Percentiles rank a stretch among this genome's conserved stretches.
phyloP scores from a whole-genome alignment of 208 protist species.

The Leishmania martiniquensis region DNA sequence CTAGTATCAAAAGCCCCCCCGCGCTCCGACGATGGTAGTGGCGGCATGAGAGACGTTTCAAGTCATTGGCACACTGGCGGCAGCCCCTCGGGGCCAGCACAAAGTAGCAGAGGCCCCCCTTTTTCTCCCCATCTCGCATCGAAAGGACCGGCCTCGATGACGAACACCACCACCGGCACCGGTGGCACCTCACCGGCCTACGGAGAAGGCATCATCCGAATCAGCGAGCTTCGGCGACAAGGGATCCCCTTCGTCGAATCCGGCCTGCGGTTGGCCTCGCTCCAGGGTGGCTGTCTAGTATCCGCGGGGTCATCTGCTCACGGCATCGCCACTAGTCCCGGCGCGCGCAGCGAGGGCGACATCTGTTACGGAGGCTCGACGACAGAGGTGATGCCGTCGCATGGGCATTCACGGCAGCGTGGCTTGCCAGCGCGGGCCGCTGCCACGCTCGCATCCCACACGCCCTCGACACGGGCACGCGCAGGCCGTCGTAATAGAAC shows the following conservation, averaged over 20 bases:
- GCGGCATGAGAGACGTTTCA: neutral
- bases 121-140: neutral
- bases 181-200: slow-evolving; percentile 22
- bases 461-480: neutral
- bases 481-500: neutral
- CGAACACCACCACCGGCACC: neutral
- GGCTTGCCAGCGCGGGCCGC: neutral
- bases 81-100: neutral
- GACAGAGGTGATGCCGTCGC: neutral
- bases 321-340: neutral
- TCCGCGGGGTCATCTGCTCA: neutral
- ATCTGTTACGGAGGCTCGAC: neutral
- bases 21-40: neutral
- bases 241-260: slow-evolving; percentile 23
- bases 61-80: neutral
- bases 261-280: slow-evolving; percentile 15
- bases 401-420: neutral
- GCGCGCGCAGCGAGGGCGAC: neutral
- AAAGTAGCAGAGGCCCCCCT: neutral
- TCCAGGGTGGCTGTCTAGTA: neutral
- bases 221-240: slow-evolving; percentile 65
- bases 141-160: neutral
- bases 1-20: neutral
- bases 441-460: neutral
- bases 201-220: slow-evolving; percentile 63